Evolutionary conservation across 164 flowering plant genomes (phyloP).

Genomic region (Vitis labrusca): DNA sequence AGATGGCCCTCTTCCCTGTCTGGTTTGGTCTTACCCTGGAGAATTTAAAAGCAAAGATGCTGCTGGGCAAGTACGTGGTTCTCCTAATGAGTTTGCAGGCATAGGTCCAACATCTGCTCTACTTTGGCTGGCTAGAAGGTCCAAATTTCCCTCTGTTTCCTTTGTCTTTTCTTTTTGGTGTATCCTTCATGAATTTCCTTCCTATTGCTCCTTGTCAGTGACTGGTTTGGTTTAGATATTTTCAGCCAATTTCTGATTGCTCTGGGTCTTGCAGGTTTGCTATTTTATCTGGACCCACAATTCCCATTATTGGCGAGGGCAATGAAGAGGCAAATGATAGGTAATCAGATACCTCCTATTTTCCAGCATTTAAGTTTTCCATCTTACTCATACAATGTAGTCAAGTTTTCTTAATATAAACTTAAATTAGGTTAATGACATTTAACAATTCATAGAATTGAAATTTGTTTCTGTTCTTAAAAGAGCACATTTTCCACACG

Average conservation of each 20-base stretch:
- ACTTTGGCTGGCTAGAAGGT: slow-evolving; percentile 97
- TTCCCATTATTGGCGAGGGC: slow-evolving; percentile 98
- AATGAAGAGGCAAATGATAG: slow-evolving; percentile 97
- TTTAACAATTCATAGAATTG: neutral
- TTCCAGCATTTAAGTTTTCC: neutral
- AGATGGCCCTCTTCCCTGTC: slow-evolving; percentile 97
- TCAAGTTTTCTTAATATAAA: too few species aligned
- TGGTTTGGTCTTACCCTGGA: slow-evolving; percentile 97
- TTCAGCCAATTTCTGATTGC: slow-evolving; percentile 8
- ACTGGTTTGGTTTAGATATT: neutral
- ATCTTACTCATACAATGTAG: too few species aligned
- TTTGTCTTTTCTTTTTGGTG: neutral
- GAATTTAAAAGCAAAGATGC: slow-evolving; percentile 99
- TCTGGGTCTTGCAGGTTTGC: slow-evolving; percentile 68
- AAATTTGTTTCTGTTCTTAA: neutral
- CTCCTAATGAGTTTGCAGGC: slow-evolving; percentile 98
- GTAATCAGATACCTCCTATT: slow-evolving; percentile 28
- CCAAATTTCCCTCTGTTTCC: slow-evolving; percentile 11
- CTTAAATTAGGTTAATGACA: neutral
- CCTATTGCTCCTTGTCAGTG: neutral
- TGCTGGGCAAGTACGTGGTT: slow-evolving; percentile 98
- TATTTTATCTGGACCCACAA: slow-evolving; percentile 92
- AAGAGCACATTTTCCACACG: neutral
- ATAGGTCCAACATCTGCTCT: slow-evolving; percentile 96
- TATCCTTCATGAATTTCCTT: neutral